A percentile compares a stretch with the other conserved stretches of the same genome.
Evolutionary conservation across 805 yeast genomes (phyloP).

Genomic region (Candida endomychidarum): DNA sequence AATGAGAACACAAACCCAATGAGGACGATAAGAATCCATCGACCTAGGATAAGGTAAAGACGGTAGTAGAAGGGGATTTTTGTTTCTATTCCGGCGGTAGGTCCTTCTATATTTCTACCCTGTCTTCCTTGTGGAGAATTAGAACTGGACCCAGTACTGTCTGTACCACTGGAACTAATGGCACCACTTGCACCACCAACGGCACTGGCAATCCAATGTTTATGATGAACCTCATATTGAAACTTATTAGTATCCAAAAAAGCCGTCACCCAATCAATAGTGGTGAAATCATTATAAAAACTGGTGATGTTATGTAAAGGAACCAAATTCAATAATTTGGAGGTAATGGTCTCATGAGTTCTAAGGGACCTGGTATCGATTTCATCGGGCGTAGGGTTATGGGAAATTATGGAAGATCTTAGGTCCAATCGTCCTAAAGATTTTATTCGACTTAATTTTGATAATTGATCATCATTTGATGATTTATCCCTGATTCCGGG

Average conservation of each 20-base stretch:
- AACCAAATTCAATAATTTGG: conserved; percentile 16
- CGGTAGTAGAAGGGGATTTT: conserved; percentile 23
- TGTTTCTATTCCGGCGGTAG: conserved; percentile 2
- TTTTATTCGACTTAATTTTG: conserved; percentile 15
- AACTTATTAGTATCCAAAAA: conserved; percentile 44
- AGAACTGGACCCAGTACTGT: no score
- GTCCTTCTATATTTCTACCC: no score
- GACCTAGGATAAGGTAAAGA: conserved; percentile 39
- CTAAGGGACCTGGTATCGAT: conserved; percentile 9
- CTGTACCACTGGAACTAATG: no score
- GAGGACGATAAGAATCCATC: conserved; percentile 50
- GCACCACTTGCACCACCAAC: not conserved
- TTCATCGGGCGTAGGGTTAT: conserved; percentile 7
- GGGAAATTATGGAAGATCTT: conserved; percentile 19
- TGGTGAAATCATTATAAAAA: conserved; percentile 60
- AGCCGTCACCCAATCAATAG: conserved; percentile 59
- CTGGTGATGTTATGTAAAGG: conserved; percentile 26
- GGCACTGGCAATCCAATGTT: conserved; percentile 22
- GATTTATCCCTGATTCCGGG: conserved; percentile 7
- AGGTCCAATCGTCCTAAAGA: conserved; percentile 20
- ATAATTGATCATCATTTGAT: not conserved
- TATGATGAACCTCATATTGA: conserved; percentile 35
- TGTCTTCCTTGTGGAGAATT: no score
- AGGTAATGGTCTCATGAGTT: conserved; percentile 17
- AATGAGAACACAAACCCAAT: conserved; percentile 47